phyloP scores from a whole-genome alignment of 139 green algal species.

The Yamagishiella unicocca region DNA sequence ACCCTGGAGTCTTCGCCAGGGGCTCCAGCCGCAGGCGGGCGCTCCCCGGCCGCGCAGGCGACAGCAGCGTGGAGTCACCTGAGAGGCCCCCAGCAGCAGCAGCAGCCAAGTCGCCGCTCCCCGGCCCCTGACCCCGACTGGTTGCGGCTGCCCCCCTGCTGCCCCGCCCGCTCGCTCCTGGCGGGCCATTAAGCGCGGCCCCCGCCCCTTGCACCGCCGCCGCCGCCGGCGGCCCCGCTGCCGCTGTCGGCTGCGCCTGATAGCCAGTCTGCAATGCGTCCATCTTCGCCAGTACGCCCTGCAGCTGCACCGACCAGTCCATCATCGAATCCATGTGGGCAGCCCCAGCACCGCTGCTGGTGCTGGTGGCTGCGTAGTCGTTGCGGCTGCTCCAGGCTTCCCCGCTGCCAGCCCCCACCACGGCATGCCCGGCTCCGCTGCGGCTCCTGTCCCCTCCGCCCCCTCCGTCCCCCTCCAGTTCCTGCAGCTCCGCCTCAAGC shows the following conservation, averaged over 20 bases:
- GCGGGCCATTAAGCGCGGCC: not conserved
- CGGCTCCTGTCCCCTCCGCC: not conserved
- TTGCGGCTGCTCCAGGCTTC: too few relatives aligned
- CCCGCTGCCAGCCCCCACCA: not conserved
- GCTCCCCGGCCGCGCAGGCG: not conserved
- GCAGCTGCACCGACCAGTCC: constrained; percentile 33
- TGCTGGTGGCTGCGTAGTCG: not conserved
- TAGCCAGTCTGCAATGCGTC: constrained; percentile 42
- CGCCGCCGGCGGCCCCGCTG: not conserved
- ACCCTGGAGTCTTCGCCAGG: not conserved
- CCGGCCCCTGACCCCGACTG: not conserved
- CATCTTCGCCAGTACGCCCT: constrained; percentile 19
- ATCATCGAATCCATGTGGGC: not conserved
- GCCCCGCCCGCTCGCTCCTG: not conserved
- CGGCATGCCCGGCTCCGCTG: not conserved
- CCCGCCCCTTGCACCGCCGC: not conserved
- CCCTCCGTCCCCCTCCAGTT: constrained; percentile 9
- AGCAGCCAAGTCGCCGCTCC: not conserved
- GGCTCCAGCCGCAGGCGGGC: not conserved
- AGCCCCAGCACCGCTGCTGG: not conserved
- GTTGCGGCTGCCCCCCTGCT: too few relatives aligned
- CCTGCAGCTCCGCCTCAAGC: constrained; percentile 36
- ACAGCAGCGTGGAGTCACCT: not conserved
- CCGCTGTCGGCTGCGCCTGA: not conserved
- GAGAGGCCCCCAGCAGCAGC: not conserved